These are phyloP conservation scores for Coemansia sp. DNA, from an alignment of 192 early-diverging fungal genomes.

Conservation along the genomic window DNA sequence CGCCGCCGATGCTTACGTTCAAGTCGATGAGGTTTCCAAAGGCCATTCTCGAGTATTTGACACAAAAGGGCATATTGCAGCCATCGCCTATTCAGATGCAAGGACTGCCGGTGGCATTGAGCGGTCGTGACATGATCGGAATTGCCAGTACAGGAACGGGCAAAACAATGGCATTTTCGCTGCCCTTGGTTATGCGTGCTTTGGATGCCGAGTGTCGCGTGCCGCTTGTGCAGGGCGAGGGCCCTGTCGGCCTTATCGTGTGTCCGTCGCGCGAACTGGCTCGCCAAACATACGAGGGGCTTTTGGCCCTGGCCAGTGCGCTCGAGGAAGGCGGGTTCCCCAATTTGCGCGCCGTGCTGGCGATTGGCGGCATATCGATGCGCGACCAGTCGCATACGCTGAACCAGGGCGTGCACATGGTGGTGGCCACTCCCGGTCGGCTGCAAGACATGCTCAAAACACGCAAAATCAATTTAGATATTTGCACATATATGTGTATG, in stretches of 20 bases:
- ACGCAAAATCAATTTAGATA: constrained; percentile 82
- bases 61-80: constrained; percentile 75
- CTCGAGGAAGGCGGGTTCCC: constrained; percentile 68
- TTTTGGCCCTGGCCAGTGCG: constrained; percentile 63
- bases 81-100: constrained; percentile 98
- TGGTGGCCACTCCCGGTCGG: constrained; percentile 93
- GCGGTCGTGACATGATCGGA: constrained; percentile 96
- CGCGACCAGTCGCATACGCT: constrained; percentile 77
- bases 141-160: constrained; percentile 98
- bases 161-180: constrained; percentile 91
- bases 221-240: constrained; percentile 81
- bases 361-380: constrained; percentile 96
- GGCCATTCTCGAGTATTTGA: constrained; percentile 75
- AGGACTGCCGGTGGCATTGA: constrained; percentile 87
- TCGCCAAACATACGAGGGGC: constrained; percentile 87
- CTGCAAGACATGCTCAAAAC: constrained; percentile 90
- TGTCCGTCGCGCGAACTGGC: constrained; percentile 97
- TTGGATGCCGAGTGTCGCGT: constrained; percentile 87
- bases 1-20: constrained; percentile 83
- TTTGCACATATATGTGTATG: constrained; percentile 89
- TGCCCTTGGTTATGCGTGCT: constrained; percentile 92
- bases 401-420: constrained; percentile 82
- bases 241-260: constrained; percentile 91
- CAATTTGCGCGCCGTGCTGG: constrained; percentile 74
- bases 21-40: constrained; percentile 83